Evolutionary conservation across 495 filamentous ascomycete species (phyloP).

Genomic region (Astrothelium subdiscretum): DNA sequence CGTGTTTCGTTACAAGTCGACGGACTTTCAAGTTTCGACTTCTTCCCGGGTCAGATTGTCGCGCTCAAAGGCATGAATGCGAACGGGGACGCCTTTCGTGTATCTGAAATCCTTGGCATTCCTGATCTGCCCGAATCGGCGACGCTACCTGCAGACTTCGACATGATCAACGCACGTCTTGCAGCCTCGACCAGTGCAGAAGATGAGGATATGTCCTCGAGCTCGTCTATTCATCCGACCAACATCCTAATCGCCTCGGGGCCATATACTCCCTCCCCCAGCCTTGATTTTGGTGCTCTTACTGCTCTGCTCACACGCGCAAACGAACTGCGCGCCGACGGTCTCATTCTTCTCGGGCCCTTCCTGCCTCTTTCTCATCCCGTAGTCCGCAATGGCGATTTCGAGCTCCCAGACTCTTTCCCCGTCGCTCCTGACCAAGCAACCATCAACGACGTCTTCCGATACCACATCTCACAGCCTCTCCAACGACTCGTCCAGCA

Average conservation of each 20-base stretch:
- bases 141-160: conserved; percentile 47
- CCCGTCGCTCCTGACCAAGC: conserved; percentile 58
- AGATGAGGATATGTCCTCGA: conserved; percentile 28
- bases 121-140: conserved; percentile 61
- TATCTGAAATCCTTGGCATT: conserved; percentile 60
- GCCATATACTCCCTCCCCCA: conserved; percentile 84
- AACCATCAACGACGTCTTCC: conserved; percentile 74
- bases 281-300: conserved; percentile 78
- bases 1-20: conserved; percentile 71
- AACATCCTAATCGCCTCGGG: conserved; percentile 69
- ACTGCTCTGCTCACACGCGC: conserved; percentile 69
- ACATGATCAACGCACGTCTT: conserved; percentile 53
- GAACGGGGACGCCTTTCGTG: conserved; percentile 70
- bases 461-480: conserved; percentile 57
- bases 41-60: conserved; percentile 93
- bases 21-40: conserved; percentile 55
- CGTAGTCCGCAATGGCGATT: conserved; percentile 75
- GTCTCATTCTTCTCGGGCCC: conserved; percentile 71
- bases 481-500: conserved; percentile 52
- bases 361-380: conserved; percentile 90
- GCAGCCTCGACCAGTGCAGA: conserved; percentile 44
- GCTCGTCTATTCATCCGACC: conserved; percentile 42
- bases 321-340: conserved; percentile 61
- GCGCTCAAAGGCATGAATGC: conserved; percentile 79
- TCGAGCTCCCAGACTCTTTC: conserved; percentile 71